Conservation (phyloP, 768 basidiomycete genomes). For the Lactarius hatsudake region DNA sequence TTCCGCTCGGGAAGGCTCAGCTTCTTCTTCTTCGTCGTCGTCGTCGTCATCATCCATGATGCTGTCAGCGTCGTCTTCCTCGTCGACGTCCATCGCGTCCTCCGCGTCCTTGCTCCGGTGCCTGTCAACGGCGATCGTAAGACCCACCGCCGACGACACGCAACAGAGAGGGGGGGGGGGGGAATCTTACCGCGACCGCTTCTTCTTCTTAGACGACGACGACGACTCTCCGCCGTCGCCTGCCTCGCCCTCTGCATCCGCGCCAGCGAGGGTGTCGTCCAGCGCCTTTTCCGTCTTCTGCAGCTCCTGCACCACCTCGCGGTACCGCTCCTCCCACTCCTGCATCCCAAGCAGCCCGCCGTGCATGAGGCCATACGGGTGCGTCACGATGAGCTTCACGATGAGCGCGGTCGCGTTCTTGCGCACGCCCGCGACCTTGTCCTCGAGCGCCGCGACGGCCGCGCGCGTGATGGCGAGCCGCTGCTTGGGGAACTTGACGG, state of each 20-base stretch:
- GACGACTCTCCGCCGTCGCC: constrained; percentile 32
- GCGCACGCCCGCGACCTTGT: constrained; percentile 88
- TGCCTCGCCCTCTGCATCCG: constrained; percentile 31
- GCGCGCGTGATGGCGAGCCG: constrained; percentile 69
- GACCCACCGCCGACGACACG: neutral
- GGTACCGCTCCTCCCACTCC: constrained; percentile 74
- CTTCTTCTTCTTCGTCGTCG: constrained; percentile 43
- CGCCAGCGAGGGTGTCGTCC: constrained; percentile 58
- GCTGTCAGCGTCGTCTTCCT: constrained; percentile 40
- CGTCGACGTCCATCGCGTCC: constrained; percentile 60
- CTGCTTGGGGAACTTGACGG: constrained; percentile 82
- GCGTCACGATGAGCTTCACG: constrained; percentile 72
- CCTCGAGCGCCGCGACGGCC: constrained; percentile 79
- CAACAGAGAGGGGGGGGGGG: constrained; percentile 19
- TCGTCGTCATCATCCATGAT: constrained; percentile 40
- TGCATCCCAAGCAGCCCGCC: constrained; percentile 74
- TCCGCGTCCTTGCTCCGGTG: constrained; percentile 28
- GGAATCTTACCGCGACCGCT: constrained; percentile 31
- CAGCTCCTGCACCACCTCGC: constrained; percentile 58
- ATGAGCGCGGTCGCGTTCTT: constrained; percentile 78
- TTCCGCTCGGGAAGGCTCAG: constrained; percentile 32
- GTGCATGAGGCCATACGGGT: constrained; percentile 83
- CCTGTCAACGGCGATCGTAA: neutral
- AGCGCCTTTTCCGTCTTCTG: constrained; percentile 64
- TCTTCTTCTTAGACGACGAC: constrained; percentile 29